Evolutionary conservation across 2,329 filamentous ascomycete species (phyloP), one percentile per base, ranked within the genome.

Genomic region (Pseudocercospora ulei): DNA sequence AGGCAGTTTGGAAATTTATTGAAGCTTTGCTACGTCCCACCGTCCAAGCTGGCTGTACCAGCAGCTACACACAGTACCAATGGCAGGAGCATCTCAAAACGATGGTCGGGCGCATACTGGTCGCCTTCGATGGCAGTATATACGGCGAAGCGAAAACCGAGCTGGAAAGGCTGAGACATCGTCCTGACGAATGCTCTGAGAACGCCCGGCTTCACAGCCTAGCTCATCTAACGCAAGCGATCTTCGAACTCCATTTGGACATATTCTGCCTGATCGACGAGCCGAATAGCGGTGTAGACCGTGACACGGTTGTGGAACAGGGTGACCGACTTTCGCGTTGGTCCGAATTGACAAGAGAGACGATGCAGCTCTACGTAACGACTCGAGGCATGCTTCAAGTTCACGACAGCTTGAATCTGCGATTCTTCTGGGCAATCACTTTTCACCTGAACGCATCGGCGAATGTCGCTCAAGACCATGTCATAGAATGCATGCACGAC

Each of bases 191-290:
- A 2, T 12, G n/a, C 5, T 6, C 16, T 12, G 11, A 17, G 5
- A 14, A 29, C 5, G 13, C 23, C 5, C 29, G 23, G 3, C 19
- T 56, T 68, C 26, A 44, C 13, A 56, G 56, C 7, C 52, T 65
- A 17, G 56, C 72, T 25, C 71, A 75, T 34, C 67, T 78, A 55
- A 61, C 71, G 1, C 67, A 82, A 54, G 68, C 69, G 2, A 60
- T 82, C 2, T 80, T 78, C 48, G 78, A 82, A 56, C 60, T 82
- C 19, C 78, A 82, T 51, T 65, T 82, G 4, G 78, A 82, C 52
- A 64, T 79, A 5, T 79, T 76, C 54, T 71, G 71, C 4, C 62
- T 71, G n/a, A 74, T 79, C 49, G 78, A 72, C 34, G 72, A 72
- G 46, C 70, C 74, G 0, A 70, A 69, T 47, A 78, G 71, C 48